Evolutionary conservation across 352 stramenopile species (phyloP), one percentile per base, ranked within the genome.

Genomic region (Phytophthora pluvialis): DNA sequence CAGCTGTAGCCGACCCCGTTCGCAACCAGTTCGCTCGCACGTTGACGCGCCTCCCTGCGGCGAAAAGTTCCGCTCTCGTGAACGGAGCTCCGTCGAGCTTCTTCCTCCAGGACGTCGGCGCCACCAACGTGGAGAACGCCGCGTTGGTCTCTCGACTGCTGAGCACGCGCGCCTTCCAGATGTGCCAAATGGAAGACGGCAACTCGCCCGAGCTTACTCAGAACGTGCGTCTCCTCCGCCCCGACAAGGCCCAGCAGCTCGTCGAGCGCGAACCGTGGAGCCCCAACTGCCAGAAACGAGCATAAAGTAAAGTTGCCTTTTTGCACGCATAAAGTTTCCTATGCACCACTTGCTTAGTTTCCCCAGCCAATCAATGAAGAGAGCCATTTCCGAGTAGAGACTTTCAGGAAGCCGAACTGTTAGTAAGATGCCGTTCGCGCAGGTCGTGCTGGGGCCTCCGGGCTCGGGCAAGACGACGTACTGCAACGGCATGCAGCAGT

Each of bases 401-500:
- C 21, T 21, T 21, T 21, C 21, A 21, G 21, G 21, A 21, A 21
- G 21, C 21, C 21, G 1, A 21, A 21, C 21, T 21, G 21, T 1
- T 21, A 21, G 21, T 2, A 21, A 21, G 21, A 91, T 93, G 85
- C 82, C 85, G 64, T 93, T 90, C 65, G 85, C 76, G 58, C 85
- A 93, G 65, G 79, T 91, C 57, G 77, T 93, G 64, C 67, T 91
- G 33, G 85, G 85, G 1, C 85, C 85, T 52, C 85, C 85, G 61
- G 86, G 85, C 51, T 96, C 88, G 3, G 97, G 97, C 51, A 99
- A 99, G 80, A 99, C 95, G 16, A 99, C 97, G 35, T 99, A 99
- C 78, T 99, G 97, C 81, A 97, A 98, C 67, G 93, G 91, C 36
- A 98, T 99, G 81, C 93, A 99, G 83, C 82, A 99, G 72, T 97